Percentiles rank a stretch among this genome's conserved stretches.
Evolutionary conservation across 768 basidiomycete species (phyloP).

Genomic region (Wakefieldia striispora): DNA sequence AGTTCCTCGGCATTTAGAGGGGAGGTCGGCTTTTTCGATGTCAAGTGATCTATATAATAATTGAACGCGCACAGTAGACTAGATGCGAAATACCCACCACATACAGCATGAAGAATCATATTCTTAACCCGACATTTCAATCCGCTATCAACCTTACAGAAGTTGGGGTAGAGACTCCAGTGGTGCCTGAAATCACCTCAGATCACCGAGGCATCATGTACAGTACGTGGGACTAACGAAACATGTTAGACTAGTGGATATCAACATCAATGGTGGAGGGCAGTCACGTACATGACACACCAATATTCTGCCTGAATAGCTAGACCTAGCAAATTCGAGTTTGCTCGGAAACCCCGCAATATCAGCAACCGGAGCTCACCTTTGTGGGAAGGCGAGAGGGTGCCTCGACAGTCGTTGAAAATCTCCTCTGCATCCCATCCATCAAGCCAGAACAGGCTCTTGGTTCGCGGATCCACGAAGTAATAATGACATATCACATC

Average conservation of each 20-base stretch:
- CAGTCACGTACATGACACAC: constrained; percentile 22
- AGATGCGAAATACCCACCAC: constrained; percentile 15
- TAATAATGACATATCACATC: constrained; percentile 44
- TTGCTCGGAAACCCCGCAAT: not conserved
- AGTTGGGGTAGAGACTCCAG: constrained; percentile 32
- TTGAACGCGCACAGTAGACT: not conserved
- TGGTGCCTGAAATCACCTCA: constrained; percentile 31
- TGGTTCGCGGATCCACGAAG: constrained; percentile 45
- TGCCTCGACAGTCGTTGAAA: constrained; percentile 23
- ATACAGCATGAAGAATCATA: constrained; percentile 27
- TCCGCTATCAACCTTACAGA: constrained; percentile 23
- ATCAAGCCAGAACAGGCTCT: constrained; percentile 56
- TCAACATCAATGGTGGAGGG: too few relatives aligned
- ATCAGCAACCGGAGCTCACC: constrained; percentile 10
- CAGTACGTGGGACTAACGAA: not conserved
- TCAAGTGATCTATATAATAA: constrained; percentile 23
- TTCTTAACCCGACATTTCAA: constrained; percentile 26
- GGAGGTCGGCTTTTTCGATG: constrained; percentile 25
- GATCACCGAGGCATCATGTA: not conserved
- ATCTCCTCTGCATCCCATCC: constrained; percentile 36
- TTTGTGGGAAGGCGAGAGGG: constrained; percentile 21
- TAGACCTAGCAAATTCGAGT: constrained; percentile 22
- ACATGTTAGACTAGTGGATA: constrained; percentile 4
- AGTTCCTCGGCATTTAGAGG: constrained; percentile 19
- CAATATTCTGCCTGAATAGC: constrained; percentile 38